Base-by-base conservation (phyloP, 768 basidiomycete genomes). In the Hortiboletus flavorubellus region DNA sequence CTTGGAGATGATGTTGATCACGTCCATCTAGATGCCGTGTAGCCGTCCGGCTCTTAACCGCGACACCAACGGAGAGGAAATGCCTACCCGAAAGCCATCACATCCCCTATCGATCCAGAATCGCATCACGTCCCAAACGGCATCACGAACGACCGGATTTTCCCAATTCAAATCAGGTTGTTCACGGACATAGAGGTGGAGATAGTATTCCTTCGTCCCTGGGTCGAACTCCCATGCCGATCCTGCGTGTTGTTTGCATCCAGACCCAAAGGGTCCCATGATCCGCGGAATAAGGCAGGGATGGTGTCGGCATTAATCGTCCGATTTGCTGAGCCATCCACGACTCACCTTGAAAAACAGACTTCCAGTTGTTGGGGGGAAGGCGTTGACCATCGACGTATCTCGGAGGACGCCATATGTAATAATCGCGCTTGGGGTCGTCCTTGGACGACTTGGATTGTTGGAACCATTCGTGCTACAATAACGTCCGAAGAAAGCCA, bases 121-220 rank as follows among this genome's bases (percentile, higher is more conserved):
- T 41, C 71, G 69, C 86, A 90, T 86, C 44, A 84, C 64, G 34
- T 85, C 81, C 70, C 76, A 85, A 1, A 87, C 76, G 8, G 83
- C 80, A 53, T 78, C 73, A 8, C 83, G 74, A 2, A 86, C 80
- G 8, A 78, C 76, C 0, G 79, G 76, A 59, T 88, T 86, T 48
- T 88, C 85, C 87, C 86, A 90, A 65, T 91, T 89, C 15, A 90
- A 68, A 64, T 90, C 89, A 0, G 87, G 89, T 71, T 89, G 87
- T 62, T 87, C 79, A 9, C 75, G 64, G 50, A 80, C 72, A 69
- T 82, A 91, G 2, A 89, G 61, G 68, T 89, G 87, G 51, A 89
- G 80, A 65, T 89, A 88, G 59, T 86, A 90, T 69, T 90, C 86
- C 18, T 81, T 72, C 4, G 85, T 85, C 11, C 60, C 61, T 55